Base-by-base conservation (phyloP, 2,329 filamentous ascomycete species). In the Escovopsis sp. region DNA sequence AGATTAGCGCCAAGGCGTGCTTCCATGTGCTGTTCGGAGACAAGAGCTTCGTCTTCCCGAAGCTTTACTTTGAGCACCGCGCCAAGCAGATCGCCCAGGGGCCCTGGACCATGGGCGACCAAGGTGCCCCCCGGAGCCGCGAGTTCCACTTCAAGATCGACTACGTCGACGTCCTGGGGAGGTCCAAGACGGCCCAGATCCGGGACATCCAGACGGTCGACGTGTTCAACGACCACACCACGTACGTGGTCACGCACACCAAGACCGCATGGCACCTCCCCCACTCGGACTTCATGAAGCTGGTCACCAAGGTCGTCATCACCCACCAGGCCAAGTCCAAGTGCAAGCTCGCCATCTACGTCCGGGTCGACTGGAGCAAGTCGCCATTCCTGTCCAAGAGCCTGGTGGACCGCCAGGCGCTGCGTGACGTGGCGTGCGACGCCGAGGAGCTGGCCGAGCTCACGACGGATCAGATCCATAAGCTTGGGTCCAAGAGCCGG, bases 11-110 rank as follows among this genome's bases (percentile, higher is more conserved):
- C 38, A 96, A 98, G 60, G 86, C 85, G 0, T 78, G 94, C 45
- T 98, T 96, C 60, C 89, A 96, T 56, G 85, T 96, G 12, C 73
- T 98, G 41, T 98, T 96, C 60, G 91, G 91, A 33, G 91, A 98
- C 61, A 94, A 89, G 64, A 94, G 85, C 58, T 85, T 88, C 32
- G 80, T 96, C 34, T 98, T 95, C 63, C 86, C 91, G 53, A 79
- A 89, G 54, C 69, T 96, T 28, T 89, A 95, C 58, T 82, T 85
- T 57, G 86, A 94, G 58, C 75, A 84, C 41, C 74, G 80, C 53
- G 85, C 84, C 12, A 75, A 80, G 58, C 77, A 80, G 48, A 87
- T 95, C 48, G 77, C 82, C 2, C 88, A 95, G 61, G 83, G 85
- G 0, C 85, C 89, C 0, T 98, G 91, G 91, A 68, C 71, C 15